phyloP scores from a whole-genome alignment of 495 filamentous ascomycete species.

The Chaetomium cochliodes region DNA sequence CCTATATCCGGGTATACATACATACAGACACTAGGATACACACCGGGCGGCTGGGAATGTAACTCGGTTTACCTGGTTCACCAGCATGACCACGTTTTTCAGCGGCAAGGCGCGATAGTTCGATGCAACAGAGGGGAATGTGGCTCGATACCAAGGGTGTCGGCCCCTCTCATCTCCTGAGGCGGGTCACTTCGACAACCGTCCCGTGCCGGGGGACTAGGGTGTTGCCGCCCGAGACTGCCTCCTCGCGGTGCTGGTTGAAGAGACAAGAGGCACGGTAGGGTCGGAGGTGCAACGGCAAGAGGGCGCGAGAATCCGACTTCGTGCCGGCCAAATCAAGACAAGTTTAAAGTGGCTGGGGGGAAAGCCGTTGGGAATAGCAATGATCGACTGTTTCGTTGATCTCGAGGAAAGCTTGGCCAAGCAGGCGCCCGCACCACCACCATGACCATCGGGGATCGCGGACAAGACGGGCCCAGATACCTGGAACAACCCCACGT shows the following conservation, averaged over 20 bases:
- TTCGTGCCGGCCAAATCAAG: too few relatives aligned
- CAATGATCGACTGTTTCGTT: background rate
- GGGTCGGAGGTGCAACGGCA: too few relatives aligned
- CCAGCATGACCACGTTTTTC: background rate
- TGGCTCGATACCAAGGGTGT: background rate
- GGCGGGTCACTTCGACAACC: background rate
- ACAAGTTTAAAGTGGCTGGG: too few relatives aligned
- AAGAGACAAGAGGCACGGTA: too few relatives aligned
- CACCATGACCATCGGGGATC: background rate
- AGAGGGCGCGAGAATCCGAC: too few relatives aligned
- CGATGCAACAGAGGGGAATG: background rate
- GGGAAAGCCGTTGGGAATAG: background rate
- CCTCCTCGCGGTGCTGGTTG: background rate
- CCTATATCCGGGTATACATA: too few relatives aligned
- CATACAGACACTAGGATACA: too few relatives aligned
- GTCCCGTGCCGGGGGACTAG: background rate
- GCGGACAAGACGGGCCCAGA: background rate
- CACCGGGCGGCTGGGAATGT: background rate
- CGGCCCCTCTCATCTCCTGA: constrained; percentile 11
- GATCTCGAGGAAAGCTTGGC: background rate
- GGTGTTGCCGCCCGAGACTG: background rate
- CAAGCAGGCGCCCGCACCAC: background rate
- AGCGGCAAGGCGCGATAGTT: background rate
- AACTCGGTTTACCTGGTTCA: background rate
- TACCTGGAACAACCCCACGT: background rate